These are phyloP conservation scores for Ophiosphaerella korrae DNA, from an alignment of 2,329 filamentous ascomycete species.

Conservation along the genomic window DNA sequence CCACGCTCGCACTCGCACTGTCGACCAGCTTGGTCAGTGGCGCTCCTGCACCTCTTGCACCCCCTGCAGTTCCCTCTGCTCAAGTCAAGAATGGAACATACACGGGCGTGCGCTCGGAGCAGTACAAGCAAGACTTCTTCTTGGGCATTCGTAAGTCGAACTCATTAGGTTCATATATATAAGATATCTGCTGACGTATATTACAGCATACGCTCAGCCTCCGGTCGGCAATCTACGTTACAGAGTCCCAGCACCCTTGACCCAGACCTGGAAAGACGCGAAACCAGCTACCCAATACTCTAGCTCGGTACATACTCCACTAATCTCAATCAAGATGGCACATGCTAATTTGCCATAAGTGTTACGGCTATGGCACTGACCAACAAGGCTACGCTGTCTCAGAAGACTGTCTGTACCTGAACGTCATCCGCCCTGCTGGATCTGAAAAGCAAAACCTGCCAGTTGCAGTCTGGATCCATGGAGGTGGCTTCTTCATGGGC, in stretches of 20 bases:
- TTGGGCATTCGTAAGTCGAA: conserved; percentile 48
- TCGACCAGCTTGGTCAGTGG: conserved; percentile 15
- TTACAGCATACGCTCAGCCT: conserved; percentile 48
- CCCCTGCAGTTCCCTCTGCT: conserved; percentile 35
- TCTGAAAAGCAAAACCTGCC: conserved; percentile 50
- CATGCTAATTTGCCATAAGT: conserved; percentile 29
- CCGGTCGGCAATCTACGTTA: conserved; percentile 56
- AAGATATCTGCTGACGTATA: no score
- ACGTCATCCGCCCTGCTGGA: conserved; percentile 54
- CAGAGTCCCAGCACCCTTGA: conserved; percentile 53
- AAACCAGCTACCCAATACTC: conserved; percentile 45
- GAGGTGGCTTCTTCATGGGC: conserved; percentile 57
- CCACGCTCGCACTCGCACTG: conserved; percentile 15
- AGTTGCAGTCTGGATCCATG: conserved; percentile 62
- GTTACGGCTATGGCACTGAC: conserved; percentile 43
- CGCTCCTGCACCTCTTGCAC: no score
- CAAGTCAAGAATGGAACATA: conserved; percentile 53
- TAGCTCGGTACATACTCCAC: conserved; percentile 13
- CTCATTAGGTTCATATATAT: no score
- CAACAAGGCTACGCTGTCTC: conserved; percentile 59
- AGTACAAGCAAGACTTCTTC: conserved; percentile 54
- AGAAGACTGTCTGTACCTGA: conserved; percentile 55
- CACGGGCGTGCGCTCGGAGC: conserved; percentile 43
- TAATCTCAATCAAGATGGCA: background rate
- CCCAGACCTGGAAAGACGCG: conserved; percentile 47